A percentile compares a stretch with the other conserved stretches of the same genome.
phyloP scores from a whole-genome alignment of 495 filamentous ascomycete species.

The Physcia stellaris region DNA sequence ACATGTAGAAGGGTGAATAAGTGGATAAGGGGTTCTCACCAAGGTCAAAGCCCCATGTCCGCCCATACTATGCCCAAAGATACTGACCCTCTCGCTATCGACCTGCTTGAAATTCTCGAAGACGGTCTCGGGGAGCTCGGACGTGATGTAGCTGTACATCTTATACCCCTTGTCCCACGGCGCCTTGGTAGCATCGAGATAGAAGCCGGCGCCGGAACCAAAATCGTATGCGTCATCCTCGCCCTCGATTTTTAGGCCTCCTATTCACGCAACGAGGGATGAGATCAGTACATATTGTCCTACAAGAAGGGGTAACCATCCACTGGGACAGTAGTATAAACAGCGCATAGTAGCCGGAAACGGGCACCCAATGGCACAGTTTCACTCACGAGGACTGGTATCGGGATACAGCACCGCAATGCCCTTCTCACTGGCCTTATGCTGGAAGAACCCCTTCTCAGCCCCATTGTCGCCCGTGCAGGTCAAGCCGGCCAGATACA shows the following conservation, averaged over 20 bases:
- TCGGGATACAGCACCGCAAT: conserved; percentile 90
- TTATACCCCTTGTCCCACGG: conserved; percentile 66
- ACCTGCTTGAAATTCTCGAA: conserved; percentile 53
- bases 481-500: conserved; percentile 89
- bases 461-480: conserved; percentile 93
- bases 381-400: conserved; percentile 77
- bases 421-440: conserved; percentile 56
- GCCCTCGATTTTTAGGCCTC: conserved; percentile 60
- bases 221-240: conserved; percentile 85
- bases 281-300: background rate
- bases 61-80: conserved; percentile 92
- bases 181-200: conserved; percentile 71
- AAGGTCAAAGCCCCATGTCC: conserved; percentile 89
- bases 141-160: conserved; percentile 84
- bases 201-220: conserved; percentile 83
- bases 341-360: too few relatives aligned
- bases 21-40: too few relatives aligned
- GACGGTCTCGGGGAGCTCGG: conserved; percentile 65
- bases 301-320: too few relatives aligned
- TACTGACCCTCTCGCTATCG: conserved; percentile 53
- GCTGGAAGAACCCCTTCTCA: conserved; percentile 94
- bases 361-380: too few relatives aligned
- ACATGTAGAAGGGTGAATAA: too few relatives aligned
- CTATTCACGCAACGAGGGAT: conserved; percentile 15
- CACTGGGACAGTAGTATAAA: too few relatives aligned